Base-by-base conservation (phyloP, 2,329 filamentous ascomycete genomes). In the Botrytis galanthina region DNA sequence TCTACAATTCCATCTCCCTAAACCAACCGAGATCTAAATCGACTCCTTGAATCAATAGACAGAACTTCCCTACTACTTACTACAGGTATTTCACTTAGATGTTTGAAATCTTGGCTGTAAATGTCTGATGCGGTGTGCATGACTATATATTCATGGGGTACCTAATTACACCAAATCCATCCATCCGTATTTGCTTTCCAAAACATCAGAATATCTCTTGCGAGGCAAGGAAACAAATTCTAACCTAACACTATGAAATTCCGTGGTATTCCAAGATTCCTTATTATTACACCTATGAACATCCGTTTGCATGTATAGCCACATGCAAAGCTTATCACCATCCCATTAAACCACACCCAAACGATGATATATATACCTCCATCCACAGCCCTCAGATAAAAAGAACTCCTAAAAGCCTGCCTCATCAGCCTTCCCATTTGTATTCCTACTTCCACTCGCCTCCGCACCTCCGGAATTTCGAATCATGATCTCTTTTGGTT, bases 381-480 rank as follows among this genome's bases (percentile, higher is more conserved):
- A 6, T 9, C 4, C 5, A 35, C 62, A 26, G 51, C n/a, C 6
- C n/a, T 9, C 14, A 8, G 26, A 46, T 26, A 1, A 35, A 54
- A 39, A 39, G 26, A 39, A 39, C 1, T 10, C 20, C 29, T 22
- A 39, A 3, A 42, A 39, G 1, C 71, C 71, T 39, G 71, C 71
- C 44, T 72, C 71, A 12, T 72, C 62, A 32, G 71, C 39, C 62
- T 72, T 72, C 20, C 59, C 57, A 61, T 37, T 69, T 26, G 48
- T 18, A 39, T 35, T 60, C 22, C 29, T 42, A 26, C 22, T 54
- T 20, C 14, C 48, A 35, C 35, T n/a, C 18, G 22, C 37, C 16
- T 26, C 29, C 29, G 39, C 32, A 22, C 59, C 71, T 7, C 29
- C 54, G 10, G 71, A 72, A 37, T 46, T 44, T 2, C 51, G 48